Evolutionary conservation across 176 grass and related monocot species (phyloP).

Genomic region (Raddia distichophylla): DNA sequence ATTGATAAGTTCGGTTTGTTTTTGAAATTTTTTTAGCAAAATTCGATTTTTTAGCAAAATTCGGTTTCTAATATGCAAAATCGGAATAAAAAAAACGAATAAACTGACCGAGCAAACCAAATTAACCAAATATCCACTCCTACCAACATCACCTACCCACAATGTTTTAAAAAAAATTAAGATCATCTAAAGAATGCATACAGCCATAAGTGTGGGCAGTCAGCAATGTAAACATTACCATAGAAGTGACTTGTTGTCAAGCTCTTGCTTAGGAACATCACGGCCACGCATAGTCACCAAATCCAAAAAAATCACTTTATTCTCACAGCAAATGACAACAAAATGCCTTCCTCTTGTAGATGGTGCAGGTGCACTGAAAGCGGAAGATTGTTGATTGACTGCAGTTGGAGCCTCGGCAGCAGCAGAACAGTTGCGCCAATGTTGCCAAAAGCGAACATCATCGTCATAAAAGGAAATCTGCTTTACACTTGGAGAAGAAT

Average conservation of each 20-base stretch:
- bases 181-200: neutral
- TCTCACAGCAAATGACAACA: conserved; percentile 99
- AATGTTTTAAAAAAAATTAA: conserved; percentile 32
- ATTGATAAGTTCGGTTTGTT: too few species aligned
- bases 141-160: conserved; percentile 1
- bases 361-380: conserved; percentile 78
- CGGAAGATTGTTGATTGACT: conserved; percentile 77
- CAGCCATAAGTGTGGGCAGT: conserved; percentile 24
- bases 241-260: conserved; percentile 97
- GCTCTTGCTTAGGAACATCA: conserved; percentile 95
- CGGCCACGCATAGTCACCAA: conserved; percentile 95
- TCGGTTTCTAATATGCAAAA: too few species aligned
- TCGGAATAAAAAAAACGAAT: too few species aligned
- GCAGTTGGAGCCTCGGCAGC: conserved; percentile 83
- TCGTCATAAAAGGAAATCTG: conserved; percentile 98
- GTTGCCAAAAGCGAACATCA: conserved; percentile 94
- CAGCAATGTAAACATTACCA: conserved; percentile 67
- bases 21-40: too few species aligned
- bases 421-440: conserved; percentile 88
- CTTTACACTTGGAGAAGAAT: conserved; percentile 83
- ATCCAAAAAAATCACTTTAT: conserved; percentile 99
- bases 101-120: too few species aligned
- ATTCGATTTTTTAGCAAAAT: too few species aligned
- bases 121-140: too few species aligned
- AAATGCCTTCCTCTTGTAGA: conserved; percentile 98